Evolutionary conservation across 2,329 filamentous ascomycete species (phyloP).

Genomic region (Phialemoniopsis sp.): DNA sequence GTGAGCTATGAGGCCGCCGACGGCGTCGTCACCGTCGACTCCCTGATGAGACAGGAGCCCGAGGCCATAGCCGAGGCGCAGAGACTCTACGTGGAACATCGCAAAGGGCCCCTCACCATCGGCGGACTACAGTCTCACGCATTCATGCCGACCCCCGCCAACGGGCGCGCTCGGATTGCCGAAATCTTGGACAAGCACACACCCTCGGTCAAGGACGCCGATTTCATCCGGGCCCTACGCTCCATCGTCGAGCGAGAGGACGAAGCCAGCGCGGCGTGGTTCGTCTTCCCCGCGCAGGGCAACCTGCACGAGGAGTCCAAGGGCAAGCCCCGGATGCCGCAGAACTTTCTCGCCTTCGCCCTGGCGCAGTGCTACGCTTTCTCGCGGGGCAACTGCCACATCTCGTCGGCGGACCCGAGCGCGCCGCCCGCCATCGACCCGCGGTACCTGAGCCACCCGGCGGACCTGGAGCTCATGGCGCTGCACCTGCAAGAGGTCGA

Average conservation of each 20-base stretch:
- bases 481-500: conserved; percentile 37
- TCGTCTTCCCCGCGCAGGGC: not conserved
- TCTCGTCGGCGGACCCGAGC: conserved; percentile 34
- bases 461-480: conserved; percentile 50
- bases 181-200: conserved; percentile 12
- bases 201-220: conserved; percentile 13
- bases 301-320: too few species aligned
- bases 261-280: conserved; percentile 12
- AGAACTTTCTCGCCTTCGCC: conserved; percentile 51
- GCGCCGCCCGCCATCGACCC: conserved; percentile 42
- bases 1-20: conserved; percentile 35
- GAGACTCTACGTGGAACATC: conserved; percentile 27
- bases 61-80: conserved; percentile 21
- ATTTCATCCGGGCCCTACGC: conserved; percentile 17
- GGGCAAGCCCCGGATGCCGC: conserved; percentile 13
- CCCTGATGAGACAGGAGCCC: conserved; percentile 22
- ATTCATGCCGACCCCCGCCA: conserved; percentile 26
- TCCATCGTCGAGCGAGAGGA: conserved; percentile 22
- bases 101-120: conserved; percentile 29
- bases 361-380: conserved; percentile 59
- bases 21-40: conserved; percentile 28
- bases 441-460: conserved; percentile 48
- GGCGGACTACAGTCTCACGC: conserved; percentile 15
- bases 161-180: conserved; percentile 15
- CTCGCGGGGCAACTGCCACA: conserved; percentile 56